Percentiles rank a stretch among this genome's conserved stretches.
These are phyloP conservation scores for Lachancea sp. DNA, from an alignment of 805 yeast species.

Conservation along the genomic window DNA sequence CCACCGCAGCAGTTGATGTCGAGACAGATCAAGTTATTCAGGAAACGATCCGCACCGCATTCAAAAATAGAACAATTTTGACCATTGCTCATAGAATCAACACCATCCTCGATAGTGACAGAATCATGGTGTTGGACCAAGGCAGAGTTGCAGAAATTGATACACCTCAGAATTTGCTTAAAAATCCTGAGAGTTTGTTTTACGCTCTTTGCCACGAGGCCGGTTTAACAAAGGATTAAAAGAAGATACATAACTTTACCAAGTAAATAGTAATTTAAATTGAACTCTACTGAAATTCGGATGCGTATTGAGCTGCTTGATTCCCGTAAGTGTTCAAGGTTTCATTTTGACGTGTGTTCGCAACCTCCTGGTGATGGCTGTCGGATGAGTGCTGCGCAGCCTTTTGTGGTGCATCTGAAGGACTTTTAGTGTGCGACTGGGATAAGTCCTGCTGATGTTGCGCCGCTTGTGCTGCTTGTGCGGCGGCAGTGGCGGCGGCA, in stretches of 20 bases:
- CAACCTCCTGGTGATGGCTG: slow-evolving; percentile 1
- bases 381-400: not conserved
- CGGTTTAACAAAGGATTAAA: slow-evolving; percentile 40
- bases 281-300: slow-evolving; percentile 24
- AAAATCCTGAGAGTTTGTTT: slow-evolving; percentile 62
- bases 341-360: slow-evolving; percentile 12
- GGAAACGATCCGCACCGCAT: slow-evolving; percentile 69
- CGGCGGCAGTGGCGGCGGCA: slow-evolving; percentile 34
- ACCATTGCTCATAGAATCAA: slow-evolving; percentile 83
- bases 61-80: slow-evolving; percentile 68
- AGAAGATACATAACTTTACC: not conserved
- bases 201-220: slow-evolving; percentile 79
- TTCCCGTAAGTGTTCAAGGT: slow-evolving; percentile 26
- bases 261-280: not conserved
- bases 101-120: slow-evolving; percentile 76
- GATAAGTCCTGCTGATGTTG: slow-evolving; percentile 11
- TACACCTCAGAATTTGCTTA: slow-evolving; percentile 58
- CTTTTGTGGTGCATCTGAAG: slow-evolving; percentile 1
- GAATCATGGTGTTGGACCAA: slow-evolving; percentile 66
- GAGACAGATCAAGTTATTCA: slow-evolving; percentile 75
- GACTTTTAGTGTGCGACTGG: not conserved
- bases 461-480: slow-evolving; percentile 30
- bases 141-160: slow-evolving; percentile 77
- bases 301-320: slow-evolving; percentile 32
- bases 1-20: slow-evolving; percentile 85